These are phyloP conservation scores for Quercus ilex DNA, from an alignment of 306 rosid genomes.

Conservation along the genomic window DNA sequence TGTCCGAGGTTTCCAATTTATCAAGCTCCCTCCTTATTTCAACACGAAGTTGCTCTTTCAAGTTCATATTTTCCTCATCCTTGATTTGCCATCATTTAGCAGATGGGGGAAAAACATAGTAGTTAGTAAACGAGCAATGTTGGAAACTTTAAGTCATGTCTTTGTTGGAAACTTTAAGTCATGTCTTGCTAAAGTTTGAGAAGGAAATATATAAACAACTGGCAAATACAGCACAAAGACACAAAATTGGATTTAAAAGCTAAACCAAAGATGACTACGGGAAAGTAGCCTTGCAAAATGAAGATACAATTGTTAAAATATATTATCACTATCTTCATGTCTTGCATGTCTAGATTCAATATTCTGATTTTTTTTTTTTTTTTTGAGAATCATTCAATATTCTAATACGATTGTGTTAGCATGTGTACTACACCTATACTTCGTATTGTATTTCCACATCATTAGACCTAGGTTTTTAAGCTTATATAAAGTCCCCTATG, in stretches of 20 bases:
- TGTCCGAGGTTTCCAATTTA: conserved; percentile 56
- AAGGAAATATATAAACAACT: background rate
- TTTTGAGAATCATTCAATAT: background rate
- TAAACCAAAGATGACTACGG: background rate
- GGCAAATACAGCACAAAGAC: background rate
- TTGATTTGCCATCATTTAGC: conserved; percentile 33
- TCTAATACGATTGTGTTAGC: too few relatives aligned
- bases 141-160: too few relatives aligned
- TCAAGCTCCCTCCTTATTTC: conserved; percentile 62
- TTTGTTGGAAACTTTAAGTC: background rate
- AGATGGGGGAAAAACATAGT: conserved; percentile 7
- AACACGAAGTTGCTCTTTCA: conserved; percentile 73
- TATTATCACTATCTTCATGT: too few relatives aligned
- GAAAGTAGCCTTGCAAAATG: too few relatives aligned
- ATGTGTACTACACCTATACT: too few relatives aligned
- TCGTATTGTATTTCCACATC: too few relatives aligned
- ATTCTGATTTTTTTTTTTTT: too few relatives aligned
- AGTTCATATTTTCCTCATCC: conserved; percentile 74
- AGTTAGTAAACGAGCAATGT: background rate
- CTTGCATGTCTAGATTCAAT: too few relatives aligned
- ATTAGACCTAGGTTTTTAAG: too few relatives aligned
- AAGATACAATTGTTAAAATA: too few relatives aligned
- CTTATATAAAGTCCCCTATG: background rate
- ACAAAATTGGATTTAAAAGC: background rate
- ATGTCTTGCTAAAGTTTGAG: background rate